A percentile compares a stretch with the other conserved stretches of the same genome.
Evolutionary conservation across 2,329 filamentous ascomycete genomes (phyloP).

Genomic region (Cytospora schulzeri): DNA sequence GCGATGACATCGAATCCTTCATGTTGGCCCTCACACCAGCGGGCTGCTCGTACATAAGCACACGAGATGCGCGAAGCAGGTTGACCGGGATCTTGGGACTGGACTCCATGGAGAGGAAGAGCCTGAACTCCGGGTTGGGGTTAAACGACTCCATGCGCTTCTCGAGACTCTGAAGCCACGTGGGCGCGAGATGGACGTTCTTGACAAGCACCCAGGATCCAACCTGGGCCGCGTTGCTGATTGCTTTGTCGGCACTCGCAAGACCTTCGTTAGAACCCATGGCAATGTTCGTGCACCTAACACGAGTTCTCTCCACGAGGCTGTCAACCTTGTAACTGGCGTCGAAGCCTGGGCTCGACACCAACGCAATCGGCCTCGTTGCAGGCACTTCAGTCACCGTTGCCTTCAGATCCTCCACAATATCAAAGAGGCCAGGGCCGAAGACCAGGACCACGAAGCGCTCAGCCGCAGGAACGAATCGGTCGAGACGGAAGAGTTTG

Average conservation of each 20-base stretch:
- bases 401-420: constrained; percentile 80
- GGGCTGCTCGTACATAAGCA: constrained; percentile 97
- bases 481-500: constrained; percentile 93
- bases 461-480: constrained; percentile 90
- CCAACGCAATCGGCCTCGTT: constrained; percentile 83
- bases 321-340: constrained; percentile 99
- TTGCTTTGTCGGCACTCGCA: constrained; percentile 91
- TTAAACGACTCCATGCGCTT: constrained; percentile 96
- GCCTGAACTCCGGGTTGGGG: constrained; percentile 86
- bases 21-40: constrained; percentile 96
- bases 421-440: constrained; percentile 78
- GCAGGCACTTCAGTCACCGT: constrained; percentile 84
- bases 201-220: constrained; percentile 98
- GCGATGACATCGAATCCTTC: constrained; percentile 90
- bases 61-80: constrained; percentile 85
- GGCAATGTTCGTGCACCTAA: constrained; percentile 92
- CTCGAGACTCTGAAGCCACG: constrained; percentile 95
- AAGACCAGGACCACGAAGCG: constrained; percentile 88
- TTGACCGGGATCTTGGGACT: constrained; percentile 97
- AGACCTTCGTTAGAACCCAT: constrained; percentile 98
- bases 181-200: constrained; percentile 95
- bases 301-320: constrained; percentile 80
- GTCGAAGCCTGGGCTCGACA: constrained; percentile 95
- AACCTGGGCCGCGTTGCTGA: constrained; percentile 85
- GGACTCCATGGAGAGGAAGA: constrained; percentile 98